phyloP scores from a whole-genome alignment of 1,284 basidiomycete genomes.

The Coniferiporia weirii region DNA sequence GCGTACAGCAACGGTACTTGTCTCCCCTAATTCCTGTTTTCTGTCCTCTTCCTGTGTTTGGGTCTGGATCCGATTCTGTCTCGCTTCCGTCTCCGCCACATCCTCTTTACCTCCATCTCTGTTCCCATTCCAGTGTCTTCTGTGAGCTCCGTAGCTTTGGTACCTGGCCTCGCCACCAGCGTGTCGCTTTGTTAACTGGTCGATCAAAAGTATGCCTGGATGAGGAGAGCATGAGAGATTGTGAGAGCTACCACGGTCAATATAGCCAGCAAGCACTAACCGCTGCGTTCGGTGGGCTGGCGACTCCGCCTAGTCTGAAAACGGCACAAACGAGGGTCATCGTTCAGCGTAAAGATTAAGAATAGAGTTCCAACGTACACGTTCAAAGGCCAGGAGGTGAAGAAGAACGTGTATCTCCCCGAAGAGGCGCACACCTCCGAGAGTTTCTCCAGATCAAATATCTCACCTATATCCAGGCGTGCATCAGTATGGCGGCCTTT shows the following conservation, averaged over 20 bases:
- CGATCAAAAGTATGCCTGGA: background rate
- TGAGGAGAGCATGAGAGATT: no score
- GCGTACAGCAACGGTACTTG: no score
- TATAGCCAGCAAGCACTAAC: slow-evolving; percentile 35
- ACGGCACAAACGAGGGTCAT: background rate
- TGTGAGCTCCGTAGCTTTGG: no score
- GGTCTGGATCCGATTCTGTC: no score
- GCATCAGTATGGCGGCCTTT: slow-evolving; percentile 2
- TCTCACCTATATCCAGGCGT: slow-evolving; percentile 43
- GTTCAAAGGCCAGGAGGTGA: slow-evolving; percentile 68
- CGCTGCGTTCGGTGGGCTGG: slow-evolving; percentile 65
- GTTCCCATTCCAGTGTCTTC: no score
- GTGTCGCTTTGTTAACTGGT: no score
- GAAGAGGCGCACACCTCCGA: slow-evolving; percentile 51
- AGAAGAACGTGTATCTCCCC: slow-evolving; percentile 64
- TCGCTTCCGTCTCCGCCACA: no score
- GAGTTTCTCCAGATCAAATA: slow-evolving; percentile 64
- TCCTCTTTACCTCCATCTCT: no score
- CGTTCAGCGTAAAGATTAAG: background rate
- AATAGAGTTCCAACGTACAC: slow-evolving; percentile 41
- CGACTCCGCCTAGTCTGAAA: slow-evolving; percentile 55
- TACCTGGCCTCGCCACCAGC: no score
- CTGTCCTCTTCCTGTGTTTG: no score
- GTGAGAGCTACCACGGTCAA: background rate
- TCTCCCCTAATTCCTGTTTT: no score